phyloP scores from a whole-genome alignment of 768 basidiomycete species.

The Serendipita sp. region DNA sequence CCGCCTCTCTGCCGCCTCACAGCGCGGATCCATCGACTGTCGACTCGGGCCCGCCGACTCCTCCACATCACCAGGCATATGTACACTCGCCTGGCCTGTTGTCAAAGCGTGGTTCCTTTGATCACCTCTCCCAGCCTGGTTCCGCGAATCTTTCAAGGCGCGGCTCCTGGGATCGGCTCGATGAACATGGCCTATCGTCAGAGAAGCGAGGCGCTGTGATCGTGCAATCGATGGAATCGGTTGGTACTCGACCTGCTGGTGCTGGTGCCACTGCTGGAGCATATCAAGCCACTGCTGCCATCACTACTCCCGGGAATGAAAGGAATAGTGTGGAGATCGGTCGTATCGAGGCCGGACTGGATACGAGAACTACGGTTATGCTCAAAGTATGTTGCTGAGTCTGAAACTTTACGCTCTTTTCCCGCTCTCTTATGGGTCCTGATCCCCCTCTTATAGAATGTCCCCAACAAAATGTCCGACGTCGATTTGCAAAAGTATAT shows the following conservation, averaged over 20 bases:
- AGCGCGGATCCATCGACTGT: conserved; percentile 3
- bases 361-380: conserved; percentile 40
- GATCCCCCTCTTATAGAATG: conserved; percentile 78
- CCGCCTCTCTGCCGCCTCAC: not conserved
- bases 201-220: not conserved
- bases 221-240: not conserved
- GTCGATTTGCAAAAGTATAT: conserved; percentile 54
- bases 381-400: conserved; percentile 5
- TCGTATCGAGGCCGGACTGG: conserved; percentile 58
- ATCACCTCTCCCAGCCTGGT: not conserved
- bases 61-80: conserved; percentile 16
- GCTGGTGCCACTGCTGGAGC: no score
- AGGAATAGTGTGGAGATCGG: conserved; percentile 50
- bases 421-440: not conserved
- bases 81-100: not conserved
- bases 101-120: not conserved
- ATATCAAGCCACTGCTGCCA: no score
- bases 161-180: not conserved
- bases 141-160: no score
- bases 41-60: conserved; percentile 6
- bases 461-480: conserved; percentile 83
- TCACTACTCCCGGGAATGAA: not conserved
- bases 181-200: conserved; percentile 4
- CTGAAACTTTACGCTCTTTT: not conserved
- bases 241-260: no score